phyloP scores from a whole-genome alignment of 129 eudicot species.

The Ambrosia artemisiifolia region DNA sequence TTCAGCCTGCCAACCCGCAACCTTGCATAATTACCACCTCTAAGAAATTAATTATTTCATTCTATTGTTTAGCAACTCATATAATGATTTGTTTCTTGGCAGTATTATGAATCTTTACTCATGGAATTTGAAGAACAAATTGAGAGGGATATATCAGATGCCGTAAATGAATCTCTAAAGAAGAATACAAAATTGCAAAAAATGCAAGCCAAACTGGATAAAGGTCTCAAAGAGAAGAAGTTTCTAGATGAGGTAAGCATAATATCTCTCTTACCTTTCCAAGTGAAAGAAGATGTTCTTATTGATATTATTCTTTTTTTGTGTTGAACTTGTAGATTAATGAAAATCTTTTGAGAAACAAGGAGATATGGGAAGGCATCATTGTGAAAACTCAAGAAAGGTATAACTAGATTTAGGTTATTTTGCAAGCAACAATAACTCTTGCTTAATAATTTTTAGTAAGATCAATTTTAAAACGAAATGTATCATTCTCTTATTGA shows the following conservation, averaged over 20 bases:
- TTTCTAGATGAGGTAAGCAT: conserved; percentile 64
- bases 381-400: conserved; percentile 58
- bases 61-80: too few species aligned
- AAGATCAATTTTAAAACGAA: background rate
- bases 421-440: background rate
- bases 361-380: conserved; percentile 70
- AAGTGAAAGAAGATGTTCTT: background rate
- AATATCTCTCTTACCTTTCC: background rate
- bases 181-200: conserved; percentile 61
- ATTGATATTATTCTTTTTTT: background rate
- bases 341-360: conserved; percentile 66
- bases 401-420: conserved; percentile 22
- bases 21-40: too few species aligned
- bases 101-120: conserved; percentile 81
- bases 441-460: background rate
- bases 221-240: conserved; percentile 56
- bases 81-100: conserved; percentile 16
- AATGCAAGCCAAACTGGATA: conserved; percentile 67
- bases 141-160: conserved; percentile 24
- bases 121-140: conserved; percentile 70
- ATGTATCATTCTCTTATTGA: too few species aligned
- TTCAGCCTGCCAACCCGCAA: too few species aligned
- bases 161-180: conserved; percentile 25
- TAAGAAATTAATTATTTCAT: too few species aligned
- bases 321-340: conserved; percentile 55